Conservation (phyloP, 2,329 filamentous ascomycete genomes). For the Xylariaceae sp. region DNA sequence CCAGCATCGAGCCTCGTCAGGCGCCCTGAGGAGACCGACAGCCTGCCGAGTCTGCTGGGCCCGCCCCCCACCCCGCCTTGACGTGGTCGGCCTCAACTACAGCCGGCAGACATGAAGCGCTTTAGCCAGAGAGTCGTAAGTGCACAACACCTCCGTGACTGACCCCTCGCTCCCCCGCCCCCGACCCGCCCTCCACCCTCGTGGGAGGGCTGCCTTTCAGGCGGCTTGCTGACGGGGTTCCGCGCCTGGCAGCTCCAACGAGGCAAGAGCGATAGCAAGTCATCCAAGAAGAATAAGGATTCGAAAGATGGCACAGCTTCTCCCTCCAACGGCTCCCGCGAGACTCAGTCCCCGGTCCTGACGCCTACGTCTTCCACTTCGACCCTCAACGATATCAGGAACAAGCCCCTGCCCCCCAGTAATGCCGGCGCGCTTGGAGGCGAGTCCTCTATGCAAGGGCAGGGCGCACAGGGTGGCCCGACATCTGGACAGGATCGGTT, state of each 20-base stretch:
- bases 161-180: too few relatives aligned
- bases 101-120: constrained; percentile 75
- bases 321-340: constrained; percentile 50
- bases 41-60: too few relatives aligned
- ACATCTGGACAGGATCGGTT: constrained; percentile 31
- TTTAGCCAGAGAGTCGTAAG: constrained; percentile 92
- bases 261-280: constrained; percentile 78
- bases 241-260: constrained; percentile 91
- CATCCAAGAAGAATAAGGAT: constrained; percentile 68
- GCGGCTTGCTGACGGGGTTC: too few relatives aligned
- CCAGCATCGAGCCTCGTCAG: too few relatives aligned
- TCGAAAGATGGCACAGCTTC: constrained; percentile 72
- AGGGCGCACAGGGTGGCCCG: constrained; percentile 21
- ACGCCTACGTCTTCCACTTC: constrained; percentile 89
- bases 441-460: constrained; percentile 36
- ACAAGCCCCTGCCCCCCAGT: constrained; percentile 65
- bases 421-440: constrained; percentile 34
- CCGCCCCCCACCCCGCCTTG: constrained; percentile 22
- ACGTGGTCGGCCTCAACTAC: constrained; percentile 20
- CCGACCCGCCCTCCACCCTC: too few relatives aligned
- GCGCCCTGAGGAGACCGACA: too few relatives aligned
- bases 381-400: constrained; percentile 75
- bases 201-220: too few relatives aligned
- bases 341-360: constrained; percentile 54
- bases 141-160: constrained; percentile 8